Percentiles rank a stretch among this genome's conserved stretches.
phyloP scores from a whole-genome alignment of 306 rosid species.

The Corylus heterophylla region DNA sequence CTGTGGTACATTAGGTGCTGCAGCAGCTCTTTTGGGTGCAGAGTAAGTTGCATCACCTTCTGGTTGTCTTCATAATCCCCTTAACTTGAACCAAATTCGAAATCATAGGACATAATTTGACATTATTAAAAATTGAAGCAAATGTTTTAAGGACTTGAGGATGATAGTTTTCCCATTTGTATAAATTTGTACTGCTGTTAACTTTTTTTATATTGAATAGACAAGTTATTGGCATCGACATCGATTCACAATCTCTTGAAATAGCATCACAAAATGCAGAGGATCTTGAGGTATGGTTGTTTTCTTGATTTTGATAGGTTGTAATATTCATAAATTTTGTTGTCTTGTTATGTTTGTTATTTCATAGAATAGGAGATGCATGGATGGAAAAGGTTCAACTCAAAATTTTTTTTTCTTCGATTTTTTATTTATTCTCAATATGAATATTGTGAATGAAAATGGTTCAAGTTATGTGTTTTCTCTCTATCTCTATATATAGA shows the following conservation, averaged over 20 bases:
- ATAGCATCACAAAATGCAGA: constrained; percentile 76
- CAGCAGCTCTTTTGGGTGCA: constrained; percentile 83
- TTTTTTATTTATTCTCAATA: background rate
- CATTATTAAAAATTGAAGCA: background rate
- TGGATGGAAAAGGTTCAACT: constrained; percentile 5
- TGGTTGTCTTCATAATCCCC: constrained; percentile 5
- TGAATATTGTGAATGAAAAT: background rate
- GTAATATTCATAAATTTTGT: constrained; percentile 18
- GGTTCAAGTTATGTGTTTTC: background rate
- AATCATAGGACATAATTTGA: background rate
- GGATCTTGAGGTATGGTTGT: constrained; percentile 73
- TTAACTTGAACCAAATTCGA: constrained; percentile 10
- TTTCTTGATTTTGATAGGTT: constrained; percentile 22
- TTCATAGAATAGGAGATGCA: constrained; percentile 1
- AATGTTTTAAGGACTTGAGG: background rate
- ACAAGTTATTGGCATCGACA: constrained; percentile 80
- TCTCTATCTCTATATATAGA: background rate
- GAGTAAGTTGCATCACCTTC: constrained; percentile 55
- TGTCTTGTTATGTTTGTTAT: constrained; percentile 20
- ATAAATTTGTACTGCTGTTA: constrained; percentile 25
- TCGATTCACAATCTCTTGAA: constrained; percentile 89
- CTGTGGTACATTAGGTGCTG: constrained; percentile 84
- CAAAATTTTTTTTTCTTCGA: background rate
- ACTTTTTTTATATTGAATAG: constrained; percentile 59
- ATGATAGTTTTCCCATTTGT: background rate